Evolutionary conservation across 75 land plant species (phyloP).

Genomic region (Ceratopteris richardii): DNA sequence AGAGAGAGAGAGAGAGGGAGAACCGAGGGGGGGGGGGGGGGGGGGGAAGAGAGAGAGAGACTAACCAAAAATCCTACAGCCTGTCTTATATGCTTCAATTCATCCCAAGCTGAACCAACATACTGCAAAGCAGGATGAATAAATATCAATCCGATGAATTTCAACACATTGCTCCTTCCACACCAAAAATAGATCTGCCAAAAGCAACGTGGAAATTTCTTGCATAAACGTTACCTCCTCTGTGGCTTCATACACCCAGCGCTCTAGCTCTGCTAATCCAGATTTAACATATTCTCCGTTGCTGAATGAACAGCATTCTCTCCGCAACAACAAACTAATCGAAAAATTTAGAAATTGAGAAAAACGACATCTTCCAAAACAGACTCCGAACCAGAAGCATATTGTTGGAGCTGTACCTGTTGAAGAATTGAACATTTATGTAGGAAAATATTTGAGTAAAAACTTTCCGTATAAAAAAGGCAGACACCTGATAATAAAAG

Average conservation of each 20-base stretch:
- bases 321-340: conserved; percentile 75
- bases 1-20: no score
- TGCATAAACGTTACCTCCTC: conserved; percentile 80
- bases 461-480: conserved; percentile 62
- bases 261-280: conserved; percentile 88
- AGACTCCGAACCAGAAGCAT: neutral
- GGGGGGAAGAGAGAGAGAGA: no score
- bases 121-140: conserved; percentile 59
- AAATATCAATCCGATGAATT: no score
- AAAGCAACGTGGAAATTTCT: no score
- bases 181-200: no score
- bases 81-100: conserved; percentile 77
- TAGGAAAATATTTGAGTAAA: conserved; percentile 78
- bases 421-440: conserved; percentile 76
- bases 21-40: no score
- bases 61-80: conserved; percentile 86
- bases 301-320: conserved; percentile 97
- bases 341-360: neutral
- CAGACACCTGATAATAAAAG: conserved; percentile 41
- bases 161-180: no score
- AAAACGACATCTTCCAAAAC: no score
- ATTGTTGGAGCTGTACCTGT: conserved; percentile 46
- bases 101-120: conserved; percentile 89
- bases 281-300: conserved; percentile 98
- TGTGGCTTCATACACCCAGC: conserved; percentile 77